Evolutionary conservation across 2,329 filamentous ascomycete species (phyloP), one percentile per base, ranked within the genome.

Genomic region (Pseudopyricularia javanii): DNA sequence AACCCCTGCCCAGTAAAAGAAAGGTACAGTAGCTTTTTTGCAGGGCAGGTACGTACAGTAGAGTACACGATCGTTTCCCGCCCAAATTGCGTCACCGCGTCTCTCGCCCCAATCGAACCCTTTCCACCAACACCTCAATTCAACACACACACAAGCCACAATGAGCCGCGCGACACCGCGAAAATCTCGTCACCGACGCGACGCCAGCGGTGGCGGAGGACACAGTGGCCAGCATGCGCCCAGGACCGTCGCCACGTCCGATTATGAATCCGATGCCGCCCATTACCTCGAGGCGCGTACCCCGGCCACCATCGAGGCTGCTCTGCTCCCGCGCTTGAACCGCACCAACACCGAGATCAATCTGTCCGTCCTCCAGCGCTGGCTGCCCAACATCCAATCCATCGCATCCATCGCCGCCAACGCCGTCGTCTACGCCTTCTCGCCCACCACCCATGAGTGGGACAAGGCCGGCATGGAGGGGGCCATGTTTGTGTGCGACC

Each of bases 281-380:
- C 67, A 71, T 58, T 76, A 79, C 62, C 60, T 69, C 59, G 68
- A 70, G 49, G 56, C 64, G 49, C 65, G 70, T 61, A 60, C 69
- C 58, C 54, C 67, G 61, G 55, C 68, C 61, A 24, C 15, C 20
- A 56, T 71, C 66, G 34, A 76, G 70, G 62, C 74, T 69, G 51
- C 79, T 73, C 58, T 78, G 71, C 58, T 78, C 71, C 37, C 24
- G n/a, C 26, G 30, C 28, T 70, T 79, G 69, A 74, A 52, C 66
- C 83, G 87, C 58, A 84, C 85, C 57, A 93, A 91, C 67, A 86
- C 85, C 53, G 85, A 94, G 59, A 83, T 97, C 63, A 97, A 97
- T 72, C 76, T 95, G 58, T 76, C 81, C 49, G 91, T 96, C 37
- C 76, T 97, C 34, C 83, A 79, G 55, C 86, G 89, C 59, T 88